Evolutionary conservation across 2,329 filamentous ascomycete species (phyloP), one percentile per base, ranked within the genome.

Genomic region (Fusarium fujikuroi): DNA sequence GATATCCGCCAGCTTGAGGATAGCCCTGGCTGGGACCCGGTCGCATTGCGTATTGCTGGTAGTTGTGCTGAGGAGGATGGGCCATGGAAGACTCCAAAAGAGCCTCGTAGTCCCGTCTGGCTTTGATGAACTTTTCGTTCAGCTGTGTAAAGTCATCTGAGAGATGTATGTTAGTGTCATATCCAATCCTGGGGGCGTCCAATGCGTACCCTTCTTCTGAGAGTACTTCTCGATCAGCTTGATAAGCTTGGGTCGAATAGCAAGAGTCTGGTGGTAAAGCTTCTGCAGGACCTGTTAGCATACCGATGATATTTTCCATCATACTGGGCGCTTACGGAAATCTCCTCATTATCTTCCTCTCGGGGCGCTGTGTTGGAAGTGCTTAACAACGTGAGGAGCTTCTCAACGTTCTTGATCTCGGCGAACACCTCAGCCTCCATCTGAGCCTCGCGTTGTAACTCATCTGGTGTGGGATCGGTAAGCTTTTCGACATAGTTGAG

Each of bases 81-180:
- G 95, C 91, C 95, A 99, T 98, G 63, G 95, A 98, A 23, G 94
- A 93, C 82, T 99, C 96, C 25, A 99, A 87, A n/a, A 99, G 88
- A 36, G 93, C 92, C 83, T 99, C 96, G 81, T 99, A 99, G 83
- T 99, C 96, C 77, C 95, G 90, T 73, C 96, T 92, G 50, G 96
- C 96, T 84, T 99, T 99, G 87, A 99, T 98, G 83, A 99, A 99
- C 84, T 98, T 98, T 83, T 99, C 96, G 79, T 99, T 99, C 71
- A 99, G 86, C 81, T 98, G 95, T 5, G 96, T 98, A 80, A 99
- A 98, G 82, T 99, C 96, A 83, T 99, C 64, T 67, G 16, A 21
- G 19, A 14, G 19, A 46, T n/a, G 47, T 65, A 46, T 28, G 36
- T 66, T 52, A 67, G 54, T 11, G 18, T 21, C 9, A 28, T 23